Percentiles rank a stretch among this genome's conserved stretches.
phyloP scores from a whole-genome alignment of 371 early-diverging fungal species.

The Mortierella sp. region DNA sequence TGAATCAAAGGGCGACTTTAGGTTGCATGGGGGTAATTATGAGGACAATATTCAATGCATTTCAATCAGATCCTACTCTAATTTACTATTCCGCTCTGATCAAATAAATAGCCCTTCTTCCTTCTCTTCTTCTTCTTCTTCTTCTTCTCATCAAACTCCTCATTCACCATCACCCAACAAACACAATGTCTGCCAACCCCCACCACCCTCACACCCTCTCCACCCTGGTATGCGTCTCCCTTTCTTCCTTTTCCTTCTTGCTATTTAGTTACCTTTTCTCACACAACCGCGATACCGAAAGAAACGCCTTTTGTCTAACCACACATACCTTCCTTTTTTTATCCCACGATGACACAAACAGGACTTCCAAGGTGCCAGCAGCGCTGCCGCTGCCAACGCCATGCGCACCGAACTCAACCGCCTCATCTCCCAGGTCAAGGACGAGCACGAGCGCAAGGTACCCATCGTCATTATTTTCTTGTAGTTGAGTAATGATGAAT shows the following conservation, averaged over 20 bases:
- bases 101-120: conserved; percentile 2
- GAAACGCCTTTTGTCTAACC: too few species aligned
- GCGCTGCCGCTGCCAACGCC: conserved; percentile 76
- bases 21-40: neutral
- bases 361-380: conserved; percentile 78
- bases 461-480: too few species aligned
- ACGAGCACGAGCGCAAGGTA: conserved; percentile 70
- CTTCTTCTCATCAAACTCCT: neutral
- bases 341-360: conserved; percentile 19
- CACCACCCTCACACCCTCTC: conserved; percentile 74
- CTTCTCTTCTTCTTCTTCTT: neutral
- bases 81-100: neutral
- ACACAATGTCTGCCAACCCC: conserved; percentile 15
- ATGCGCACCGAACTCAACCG: conserved; percentile 75
- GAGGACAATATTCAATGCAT: neutral
- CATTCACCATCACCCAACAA: neutral
- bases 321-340: neutral
- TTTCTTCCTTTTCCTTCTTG: neutral
- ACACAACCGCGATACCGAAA: too few species aligned
- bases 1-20: conserved; percentile 2
- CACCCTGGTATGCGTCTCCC: conserved; percentile 62
- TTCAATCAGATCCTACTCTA: neutral
- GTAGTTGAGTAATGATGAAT: neutral
- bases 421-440: conserved; percentile 64
- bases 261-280: neutral